Base-by-base conservation (phyloP, 257 asterid species). In the Buddleja alternifolia region DNA sequence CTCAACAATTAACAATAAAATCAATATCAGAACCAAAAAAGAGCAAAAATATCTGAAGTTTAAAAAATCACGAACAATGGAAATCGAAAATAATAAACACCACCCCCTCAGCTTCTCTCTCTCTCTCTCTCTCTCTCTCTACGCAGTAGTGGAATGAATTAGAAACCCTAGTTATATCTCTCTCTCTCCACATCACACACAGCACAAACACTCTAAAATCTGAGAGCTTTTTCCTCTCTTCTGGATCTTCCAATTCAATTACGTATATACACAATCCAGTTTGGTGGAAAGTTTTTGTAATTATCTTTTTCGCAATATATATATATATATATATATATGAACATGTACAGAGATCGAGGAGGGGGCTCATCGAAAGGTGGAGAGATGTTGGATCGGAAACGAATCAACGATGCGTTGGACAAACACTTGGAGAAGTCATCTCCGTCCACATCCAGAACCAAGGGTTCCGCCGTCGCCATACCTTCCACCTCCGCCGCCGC, bases 291-390 rank as follows among this genome's bases (percentile, higher is more conserved):
- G 45, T 19, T 57, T 64, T 58, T 57, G 60, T 56, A 29, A 29
- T 25, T 32, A 29, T 67, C 8, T 4, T 51, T 56, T 62, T 17
- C 63, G 41, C 3, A 3, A 29, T 70, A 51, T 52, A 50, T 3
- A 47, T 4, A n/a, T n/a, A n/a, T n/a, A n/a, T n/a, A 10, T 8
- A 36, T 19, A 17, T 10, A 34, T n/a, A 12, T 36, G 53, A 58
- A 53, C 61, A 84, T 84, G 89, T 81, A 84, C 63, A 79, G 83
- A 74, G 86, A 84, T 78, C 84, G 86, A 68, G 89, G 82, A 53
- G 83, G 78, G 53, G 84, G 78, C 47, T 63, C 81, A n/a, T 78
- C 86, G 15, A 84, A 81, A 81, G 81, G 69, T 21, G 90, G 78
- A 12, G 87, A 78, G 54, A 56, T 74, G 78, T 57, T 80, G 76